Percentiles rank a stretch among this genome's conserved stretches.
Evolutionary conservation across 208 protist species (phyloP).

Genomic region (Leishmania gerbilli): DNA sequence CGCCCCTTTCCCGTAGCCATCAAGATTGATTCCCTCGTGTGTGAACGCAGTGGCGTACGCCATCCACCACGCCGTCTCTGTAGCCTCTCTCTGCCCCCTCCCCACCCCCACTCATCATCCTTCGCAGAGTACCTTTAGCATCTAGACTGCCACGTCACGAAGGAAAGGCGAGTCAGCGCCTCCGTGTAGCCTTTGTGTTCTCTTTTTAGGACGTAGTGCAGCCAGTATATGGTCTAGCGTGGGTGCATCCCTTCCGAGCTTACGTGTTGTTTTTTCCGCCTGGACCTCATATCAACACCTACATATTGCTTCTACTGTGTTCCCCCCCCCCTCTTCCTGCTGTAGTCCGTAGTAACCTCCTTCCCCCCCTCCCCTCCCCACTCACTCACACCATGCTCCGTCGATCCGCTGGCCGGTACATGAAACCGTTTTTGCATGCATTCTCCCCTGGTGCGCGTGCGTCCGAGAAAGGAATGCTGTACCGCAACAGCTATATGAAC

Average conservation of each 20-base stretch:
- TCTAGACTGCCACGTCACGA: not conserved
- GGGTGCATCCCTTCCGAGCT: not conserved
- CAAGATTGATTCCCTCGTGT: not conserved
- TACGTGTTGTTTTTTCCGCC: not conserved
- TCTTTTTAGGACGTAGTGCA: not conserved
- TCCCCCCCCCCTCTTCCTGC: not conserved
- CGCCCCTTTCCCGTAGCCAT: not conserved
- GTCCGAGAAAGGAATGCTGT: conserved; percentile 87
- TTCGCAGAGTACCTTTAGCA: not conserved
- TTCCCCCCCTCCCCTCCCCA: not conserved
- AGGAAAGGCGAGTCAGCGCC: not conserved
- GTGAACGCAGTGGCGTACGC: not conserved
- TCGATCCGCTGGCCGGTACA: conserved; percentile 33
- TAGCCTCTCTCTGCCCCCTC: too few species aligned
- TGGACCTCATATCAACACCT: not conserved
- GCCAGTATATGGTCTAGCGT: not conserved
- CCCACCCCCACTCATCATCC: not conserved
- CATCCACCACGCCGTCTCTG: not conserved
- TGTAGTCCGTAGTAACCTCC: not conserved
- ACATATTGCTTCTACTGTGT: not conserved
- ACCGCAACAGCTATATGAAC: conserved; percentile 91
- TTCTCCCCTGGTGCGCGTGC: conserved; percentile 77
- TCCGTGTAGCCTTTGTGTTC: not conserved
- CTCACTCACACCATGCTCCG: conserved; percentile 55
- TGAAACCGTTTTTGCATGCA: conserved; percentile 85